phyloP scores from a whole-genome alignment of 2,329 filamentous ascomycete species.

The Colletotrichum cuscutae region DNA sequence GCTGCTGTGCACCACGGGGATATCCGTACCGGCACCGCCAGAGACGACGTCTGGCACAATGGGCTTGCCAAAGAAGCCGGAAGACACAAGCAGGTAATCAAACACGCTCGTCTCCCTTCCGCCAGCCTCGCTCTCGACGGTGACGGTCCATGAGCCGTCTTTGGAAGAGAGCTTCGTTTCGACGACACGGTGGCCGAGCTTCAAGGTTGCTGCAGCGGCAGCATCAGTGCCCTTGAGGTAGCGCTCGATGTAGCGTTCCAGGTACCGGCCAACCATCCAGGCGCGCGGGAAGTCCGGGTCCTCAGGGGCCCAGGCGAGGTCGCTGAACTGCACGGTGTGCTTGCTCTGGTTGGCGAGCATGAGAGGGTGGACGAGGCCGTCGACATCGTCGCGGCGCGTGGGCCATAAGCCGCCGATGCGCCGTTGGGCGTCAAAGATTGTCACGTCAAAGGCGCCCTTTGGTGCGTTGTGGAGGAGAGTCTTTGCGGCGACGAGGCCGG shows the following conservation, averaged over 20 bases:
- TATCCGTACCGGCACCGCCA: constrained; percentile 39
- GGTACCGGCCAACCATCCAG: constrained; percentile 80
- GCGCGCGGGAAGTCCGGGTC: constrained; percentile 77
- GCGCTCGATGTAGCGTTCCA: constrained; percentile 70
- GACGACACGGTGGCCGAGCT: constrained; percentile 60
- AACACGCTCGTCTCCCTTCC: constrained; percentile 63
- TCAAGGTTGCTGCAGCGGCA: constrained; percentile 52
- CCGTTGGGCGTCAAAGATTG: constrained; percentile 73
- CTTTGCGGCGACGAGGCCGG: constrained; percentile 77
- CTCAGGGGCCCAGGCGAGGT: constrained; percentile 74
- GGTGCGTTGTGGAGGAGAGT: constrained; percentile 72
- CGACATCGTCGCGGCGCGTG: constrained; percentile 56
- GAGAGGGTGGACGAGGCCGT: constrained; percentile 69
- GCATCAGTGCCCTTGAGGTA: constrained; percentile 51
- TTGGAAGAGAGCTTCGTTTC: constrained; percentile 46
- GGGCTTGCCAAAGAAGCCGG: constrained; percentile 79
- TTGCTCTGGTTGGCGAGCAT: constrained; percentile 81
- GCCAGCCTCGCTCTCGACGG: constrained; percentile 45
- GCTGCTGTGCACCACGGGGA: constrained; percentile 75
- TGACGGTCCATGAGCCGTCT: constrained; percentile 53
- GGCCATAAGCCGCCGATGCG: constrained; percentile 86
- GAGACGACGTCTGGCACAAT: constrained; percentile 59
- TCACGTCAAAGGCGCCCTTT: constrained; percentile 69
- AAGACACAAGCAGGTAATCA: constrained; percentile 77
- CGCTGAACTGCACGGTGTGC: constrained; percentile 79